phyloP scores from a whole-genome alignment of 2,329 filamentous ascomycete species.

The Sporothrix pseudoabietina region DNA sequence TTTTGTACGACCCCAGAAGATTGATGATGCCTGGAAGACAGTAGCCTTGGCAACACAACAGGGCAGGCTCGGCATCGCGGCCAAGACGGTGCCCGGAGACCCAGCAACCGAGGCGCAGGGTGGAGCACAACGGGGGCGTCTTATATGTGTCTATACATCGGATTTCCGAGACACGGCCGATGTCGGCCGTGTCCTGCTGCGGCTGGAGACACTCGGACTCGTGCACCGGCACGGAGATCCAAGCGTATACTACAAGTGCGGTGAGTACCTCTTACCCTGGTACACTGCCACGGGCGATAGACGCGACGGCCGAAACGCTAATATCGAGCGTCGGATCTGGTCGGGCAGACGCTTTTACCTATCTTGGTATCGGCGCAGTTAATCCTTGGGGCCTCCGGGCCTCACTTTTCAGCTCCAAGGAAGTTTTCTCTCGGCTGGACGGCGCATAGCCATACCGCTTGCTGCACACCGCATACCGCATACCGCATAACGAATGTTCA shows the following conservation, averaged over 20 bases:
- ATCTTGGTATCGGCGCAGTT: slow-evolving; percentile 61
- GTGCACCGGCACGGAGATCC: slow-evolving; percentile 48
- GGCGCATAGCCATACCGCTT: not conserved
- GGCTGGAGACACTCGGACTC: slow-evolving; percentile 64
- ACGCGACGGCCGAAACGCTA: not conserved
- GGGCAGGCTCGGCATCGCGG: slow-evolving; percentile 69
- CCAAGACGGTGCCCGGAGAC: slow-evolving; percentile 69
- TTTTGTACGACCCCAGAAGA: slow-evolving; percentile 56
- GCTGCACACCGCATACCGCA: not conserved
- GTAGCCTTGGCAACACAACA: slow-evolving; percentile 68
- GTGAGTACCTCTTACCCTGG: slow-evolving; percentile 47
- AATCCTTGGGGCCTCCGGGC: slow-evolving; percentile 66
- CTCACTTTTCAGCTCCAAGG: slow-evolving; percentile 36
- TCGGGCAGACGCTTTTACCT: slow-evolving; percentile 64
- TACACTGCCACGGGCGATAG: not conserved
- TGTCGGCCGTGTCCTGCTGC: slow-evolving; percentile 66
- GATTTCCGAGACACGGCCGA: slow-evolving; percentile 72
- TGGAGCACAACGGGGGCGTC: slow-evolving; percentile 49
- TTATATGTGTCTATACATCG: slow-evolving; percentile 78
- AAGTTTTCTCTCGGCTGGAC: slow-evolving; percentile 23
- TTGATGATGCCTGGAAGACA: slow-evolving; percentile 66
- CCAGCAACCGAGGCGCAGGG: slow-evolving; percentile 45
- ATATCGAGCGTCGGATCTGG: not conserved
- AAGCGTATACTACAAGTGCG: slow-evolving; percentile 77
- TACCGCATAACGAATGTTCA: not conserved